These are phyloP conservation scores for Debaryomyces tyrocola DNA, from an alignment of 805 yeast species.

Conservation along the genomic window DNA sequence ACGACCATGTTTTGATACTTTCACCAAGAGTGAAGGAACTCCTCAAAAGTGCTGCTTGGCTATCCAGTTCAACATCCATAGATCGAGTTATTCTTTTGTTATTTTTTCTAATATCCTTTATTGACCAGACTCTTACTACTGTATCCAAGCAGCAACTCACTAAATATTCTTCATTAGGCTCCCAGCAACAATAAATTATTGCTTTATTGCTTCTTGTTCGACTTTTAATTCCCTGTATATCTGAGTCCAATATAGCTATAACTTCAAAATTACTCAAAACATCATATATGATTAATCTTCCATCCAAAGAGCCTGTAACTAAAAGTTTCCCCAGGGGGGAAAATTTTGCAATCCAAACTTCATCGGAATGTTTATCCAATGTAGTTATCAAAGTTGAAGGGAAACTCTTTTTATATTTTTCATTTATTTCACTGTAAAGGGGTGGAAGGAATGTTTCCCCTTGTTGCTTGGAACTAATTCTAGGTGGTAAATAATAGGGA, in stretches of 20 bases:
- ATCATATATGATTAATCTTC: slow-evolving; percentile 63
- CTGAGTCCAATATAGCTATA: slow-evolving; percentile 30
- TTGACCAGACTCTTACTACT: slow-evolving; percentile 67
- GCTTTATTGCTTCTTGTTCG: slow-evolving; percentile 34
- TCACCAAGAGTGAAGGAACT: slow-evolving; percentile 43
- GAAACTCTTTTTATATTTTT: slow-evolving; percentile 26
- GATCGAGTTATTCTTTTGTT: slow-evolving; percentile 26
- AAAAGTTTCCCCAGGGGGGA: slow-evolving; percentile 74
- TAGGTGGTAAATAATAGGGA: slow-evolving; percentile 29
- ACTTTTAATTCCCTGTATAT: slow-evolving; percentile 7
- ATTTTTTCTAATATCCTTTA: slow-evolving; percentile 27
- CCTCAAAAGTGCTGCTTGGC: slow-evolving; percentile 13
- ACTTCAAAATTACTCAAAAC: slow-evolving; percentile 44
- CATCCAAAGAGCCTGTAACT: slow-evolving; percentile 77
- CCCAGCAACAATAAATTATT: slow-evolving; percentile 71
- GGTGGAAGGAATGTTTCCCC: slow-evolving; percentile 12
- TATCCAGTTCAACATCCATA: slow-evolving; percentile 15
- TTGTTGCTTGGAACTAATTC: slow-evolving; percentile 9
- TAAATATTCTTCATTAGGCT: slow-evolving; percentile 64
- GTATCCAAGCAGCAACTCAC: slow-evolving; percentile 76
- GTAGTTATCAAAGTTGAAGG: slow-evolving; percentile 51
- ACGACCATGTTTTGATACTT: slow-evolving; percentile 42
- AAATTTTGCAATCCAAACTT: slow-evolving; percentile 82
- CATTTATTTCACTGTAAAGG: slow-evolving; percentile 10
- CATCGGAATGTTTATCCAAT: slow-evolving; percentile 58